Evolutionary conservation across 148 eudicot species (phyloP).

Genomic region (Rhododendron molle): DNA sequence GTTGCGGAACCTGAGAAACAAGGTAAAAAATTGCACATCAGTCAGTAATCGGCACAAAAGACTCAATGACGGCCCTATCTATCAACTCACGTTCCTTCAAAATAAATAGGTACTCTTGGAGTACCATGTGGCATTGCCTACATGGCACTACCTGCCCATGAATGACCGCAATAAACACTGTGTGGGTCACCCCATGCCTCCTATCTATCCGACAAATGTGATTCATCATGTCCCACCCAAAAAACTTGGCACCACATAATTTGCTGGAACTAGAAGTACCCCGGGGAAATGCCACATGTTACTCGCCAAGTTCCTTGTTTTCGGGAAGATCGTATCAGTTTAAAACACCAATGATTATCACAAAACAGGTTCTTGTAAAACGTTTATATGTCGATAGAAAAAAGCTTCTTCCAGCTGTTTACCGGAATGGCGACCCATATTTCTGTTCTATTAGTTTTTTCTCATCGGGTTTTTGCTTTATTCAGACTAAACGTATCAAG

Average conservation of each 20-base stretch:
- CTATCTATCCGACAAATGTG: background rate
- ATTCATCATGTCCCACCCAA: background rate
- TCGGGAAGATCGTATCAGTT: background rate
- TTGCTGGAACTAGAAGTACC: background rate
- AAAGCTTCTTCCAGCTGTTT: background rate
- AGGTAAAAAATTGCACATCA: background rate
- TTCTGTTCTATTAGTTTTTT: background rate
- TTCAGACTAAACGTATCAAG: background rate
- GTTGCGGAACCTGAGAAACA: slow-evolving; percentile 73
- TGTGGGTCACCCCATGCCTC: background rate
- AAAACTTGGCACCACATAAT: background rate
- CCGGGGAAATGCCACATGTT: background rate
- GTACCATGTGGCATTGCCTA: background rate
- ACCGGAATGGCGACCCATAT: background rate
- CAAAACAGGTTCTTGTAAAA: background rate
- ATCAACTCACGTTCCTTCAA: background rate
- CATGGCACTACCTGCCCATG: background rate
- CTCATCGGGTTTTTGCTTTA: background rate
- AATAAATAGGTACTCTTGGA: background rate
- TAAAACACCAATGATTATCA: background rate
- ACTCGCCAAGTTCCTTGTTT: background rate
- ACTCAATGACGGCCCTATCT: background rate
- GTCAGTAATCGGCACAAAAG: background rate
- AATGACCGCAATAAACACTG: background rate
- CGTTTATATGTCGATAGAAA: background rate